Conservation (phyloP, 208 protist genomes). For the Jaenimonas drosophilae region DNA sequence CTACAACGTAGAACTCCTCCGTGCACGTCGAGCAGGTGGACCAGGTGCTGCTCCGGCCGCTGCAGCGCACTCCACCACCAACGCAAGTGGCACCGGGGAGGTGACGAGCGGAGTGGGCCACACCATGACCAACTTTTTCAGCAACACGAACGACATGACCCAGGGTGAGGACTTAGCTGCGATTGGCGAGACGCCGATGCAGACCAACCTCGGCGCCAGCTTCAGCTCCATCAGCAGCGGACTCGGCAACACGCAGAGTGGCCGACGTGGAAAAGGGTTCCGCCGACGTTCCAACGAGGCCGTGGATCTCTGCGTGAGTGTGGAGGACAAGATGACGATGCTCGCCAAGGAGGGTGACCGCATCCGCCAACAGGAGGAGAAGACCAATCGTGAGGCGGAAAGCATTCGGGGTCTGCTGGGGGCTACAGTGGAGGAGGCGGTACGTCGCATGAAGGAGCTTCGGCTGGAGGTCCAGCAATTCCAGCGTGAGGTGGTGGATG, state of each 20-base stretch:
- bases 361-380: conserved; percentile 35
- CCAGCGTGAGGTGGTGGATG: conserved; percentile 50
- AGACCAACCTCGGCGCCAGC: not conserved
- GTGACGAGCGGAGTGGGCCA: not conserved
- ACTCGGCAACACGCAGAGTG: not conserved
- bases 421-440: conserved; percentile 72
- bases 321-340: conserved; percentile 70
- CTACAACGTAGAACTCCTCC: conserved; percentile 25
- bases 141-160: no score
- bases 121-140: not conserved
- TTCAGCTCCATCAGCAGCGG: not conserved
- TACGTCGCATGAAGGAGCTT: conserved; percentile 54
- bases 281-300: conserved; percentile 30
- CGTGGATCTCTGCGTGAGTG: conserved; percentile 27
- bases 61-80: not conserved
- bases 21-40: conserved; percentile 2
- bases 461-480: conserved; percentile 65
- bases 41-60: no score
- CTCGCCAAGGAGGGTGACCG: conserved; percentile 39
- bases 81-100: not conserved
- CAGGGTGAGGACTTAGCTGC: no score
- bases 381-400: conserved; percentile 30
- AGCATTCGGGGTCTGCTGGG: conserved; percentile 42
- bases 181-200: not conserved
- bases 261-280: conserved; percentile 36